These are phyloP conservation scores for Verbena officinalis DNA, from an alignment of 257 asterid genomes.

Conservation along the genomic window DNA sequence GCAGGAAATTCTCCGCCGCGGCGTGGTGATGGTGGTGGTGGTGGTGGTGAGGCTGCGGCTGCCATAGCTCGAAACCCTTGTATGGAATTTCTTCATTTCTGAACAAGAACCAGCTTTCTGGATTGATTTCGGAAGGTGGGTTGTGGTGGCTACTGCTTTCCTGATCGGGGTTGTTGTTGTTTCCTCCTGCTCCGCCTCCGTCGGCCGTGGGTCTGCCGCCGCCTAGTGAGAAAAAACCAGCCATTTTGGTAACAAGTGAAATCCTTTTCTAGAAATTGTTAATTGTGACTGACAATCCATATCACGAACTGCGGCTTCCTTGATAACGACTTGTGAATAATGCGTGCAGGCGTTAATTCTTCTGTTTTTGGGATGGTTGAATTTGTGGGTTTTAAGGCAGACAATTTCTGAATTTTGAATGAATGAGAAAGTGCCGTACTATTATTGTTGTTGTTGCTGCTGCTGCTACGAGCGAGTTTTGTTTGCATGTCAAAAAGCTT, in stretches of 20 bases:
- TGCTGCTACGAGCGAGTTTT: slow-evolving; percentile 14
- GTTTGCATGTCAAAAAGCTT: slow-evolving; percentile 31
- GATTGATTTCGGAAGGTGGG: slow-evolving; percentile 46
- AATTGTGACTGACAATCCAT: slow-evolving; percentile 36
- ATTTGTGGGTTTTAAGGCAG: slow-evolving; percentile 44
- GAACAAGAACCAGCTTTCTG: slow-evolving; percentile 76
- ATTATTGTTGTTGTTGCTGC: slow-evolving; percentile 18
- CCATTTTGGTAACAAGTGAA: slow-evolving; percentile 46
- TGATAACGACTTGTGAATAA: slow-evolving; percentile 43
- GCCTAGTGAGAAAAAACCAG: slow-evolving; percentile 88
- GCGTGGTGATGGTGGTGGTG: slow-evolving; percentile 35
- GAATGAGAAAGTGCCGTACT: slow-evolving; percentile 32
- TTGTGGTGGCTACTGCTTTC: slow-evolving; percentile 35
- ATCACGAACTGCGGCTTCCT: not conserved
- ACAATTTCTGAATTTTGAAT: slow-evolving; percentile 35
- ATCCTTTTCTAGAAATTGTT: slow-evolving; percentile 29
- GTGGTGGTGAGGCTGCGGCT: slow-evolving; percentile 40
- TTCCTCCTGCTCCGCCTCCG: slow-evolving; percentile 18
- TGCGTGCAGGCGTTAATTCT: slow-evolving; percentile 30
- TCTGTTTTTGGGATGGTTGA: slow-evolving; percentile 36
- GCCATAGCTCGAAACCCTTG: slow-evolving; percentile 90
- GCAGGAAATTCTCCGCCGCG: slow-evolving; percentile 42
- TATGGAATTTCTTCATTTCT: slow-evolving; percentile 57
- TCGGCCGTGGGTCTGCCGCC: slow-evolving; percentile 33
- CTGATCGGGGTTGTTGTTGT: slow-evolving; percentile 35